Conservation (phyloP, 1,284 basidiomycete genomes). For the Porodaedalea pini region DNA sequence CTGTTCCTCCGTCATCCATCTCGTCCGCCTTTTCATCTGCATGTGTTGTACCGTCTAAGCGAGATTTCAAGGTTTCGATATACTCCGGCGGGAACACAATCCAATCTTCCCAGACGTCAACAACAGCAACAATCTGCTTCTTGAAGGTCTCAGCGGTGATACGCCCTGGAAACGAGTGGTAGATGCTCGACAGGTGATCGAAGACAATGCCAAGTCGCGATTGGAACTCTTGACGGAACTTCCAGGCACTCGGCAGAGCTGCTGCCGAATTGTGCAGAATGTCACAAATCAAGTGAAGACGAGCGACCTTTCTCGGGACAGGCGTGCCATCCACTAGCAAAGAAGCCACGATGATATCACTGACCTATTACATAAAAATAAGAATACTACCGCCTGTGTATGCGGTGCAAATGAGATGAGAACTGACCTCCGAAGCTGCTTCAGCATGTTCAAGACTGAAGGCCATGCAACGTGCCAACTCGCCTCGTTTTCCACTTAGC, state of each 20-base stretch:
- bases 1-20: slow-evolving; percentile 31
- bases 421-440: slow-evolving; percentile 79
- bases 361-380: slow-evolving; percentile 51
- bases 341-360: slow-evolving; percentile 82
- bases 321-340: slow-evolving; percentile 84
- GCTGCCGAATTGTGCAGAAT: slow-evolving; percentile 96
- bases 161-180: slow-evolving; percentile 86
- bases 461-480: slow-evolving; percentile 92
- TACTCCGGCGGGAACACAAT: slow-evolving; percentile 88
- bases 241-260: slow-evolving; percentile 87
- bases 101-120: slow-evolving; percentile 96
- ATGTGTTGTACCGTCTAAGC: slow-evolving; percentile 62
- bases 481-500: slow-evolving; percentile 81
- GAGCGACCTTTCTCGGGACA: slow-evolving; percentile 92
- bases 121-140: slow-evolving; percentile 78
- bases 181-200: slow-evolving; percentile 89
- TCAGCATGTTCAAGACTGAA: slow-evolving; percentile 95
- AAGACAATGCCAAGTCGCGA: slow-evolving; percentile 83
- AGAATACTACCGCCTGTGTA: neutral
- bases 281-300: slow-evolving; percentile 93
- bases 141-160: slow-evolving; percentile 94
- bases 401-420: neutral
- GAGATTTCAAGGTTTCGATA: slow-evolving; percentile 62
- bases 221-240: slow-evolving; percentile 90
- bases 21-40: slow-evolving; percentile 32